phyloP scores from a whole-genome alignment of 2,329 filamentous ascomycete genomes.

The Teratosphaeria epicoccoides region DNA sequence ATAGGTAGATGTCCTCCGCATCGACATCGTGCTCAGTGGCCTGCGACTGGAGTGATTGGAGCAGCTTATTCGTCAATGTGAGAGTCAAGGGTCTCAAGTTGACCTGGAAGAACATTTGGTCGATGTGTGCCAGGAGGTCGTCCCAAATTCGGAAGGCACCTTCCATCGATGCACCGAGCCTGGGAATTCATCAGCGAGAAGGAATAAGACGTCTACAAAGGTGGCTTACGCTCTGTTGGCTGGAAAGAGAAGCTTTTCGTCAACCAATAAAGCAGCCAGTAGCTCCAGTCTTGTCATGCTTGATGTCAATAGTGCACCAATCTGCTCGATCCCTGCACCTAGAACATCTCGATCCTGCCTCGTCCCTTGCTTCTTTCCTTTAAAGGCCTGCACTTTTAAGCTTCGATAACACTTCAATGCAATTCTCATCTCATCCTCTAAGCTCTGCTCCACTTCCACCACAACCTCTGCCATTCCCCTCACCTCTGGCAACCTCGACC shows the following conservation, averaged over 20 bases:
- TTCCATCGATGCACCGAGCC: conserved; percentile 27
- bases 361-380: conserved; percentile 19
- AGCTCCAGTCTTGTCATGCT: conserved; percentile 3
- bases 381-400: conserved; percentile 20
- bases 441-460: conserved; percentile 10
- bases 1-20: conserved; percentile 37
- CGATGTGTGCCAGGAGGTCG: conserved; percentile 28
- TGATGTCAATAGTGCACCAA: not conserved
- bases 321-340: conserved; percentile 3
- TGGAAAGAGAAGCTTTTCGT: conserved; percentile 29
- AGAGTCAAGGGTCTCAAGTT: conserved; percentile 26
- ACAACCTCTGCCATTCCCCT: conserved; percentile 13
- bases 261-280: conserved; percentile 23
- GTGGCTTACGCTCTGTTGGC: conserved; percentile 22
- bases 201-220: too few species aligned
- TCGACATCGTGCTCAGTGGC: conserved; percentile 13
- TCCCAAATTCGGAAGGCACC: conserved; percentile 38
- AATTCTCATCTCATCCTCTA: conserved; percentile 21
- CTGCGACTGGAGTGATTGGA: conserved; percentile 14
- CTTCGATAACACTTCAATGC: conserved; percentile 18
- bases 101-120: not conserved
- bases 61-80: conserved; percentile 31
- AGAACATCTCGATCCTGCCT: conserved; percentile 5
- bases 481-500: conserved; percentile 43
- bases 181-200: conserved; percentile 5